A percentile compares a stretch with the other conserved stretches of the same genome.
phyloP scores from a whole-genome alignment of 2,329 filamentous ascomycete species.

The Fusarium dimerum region DNA sequence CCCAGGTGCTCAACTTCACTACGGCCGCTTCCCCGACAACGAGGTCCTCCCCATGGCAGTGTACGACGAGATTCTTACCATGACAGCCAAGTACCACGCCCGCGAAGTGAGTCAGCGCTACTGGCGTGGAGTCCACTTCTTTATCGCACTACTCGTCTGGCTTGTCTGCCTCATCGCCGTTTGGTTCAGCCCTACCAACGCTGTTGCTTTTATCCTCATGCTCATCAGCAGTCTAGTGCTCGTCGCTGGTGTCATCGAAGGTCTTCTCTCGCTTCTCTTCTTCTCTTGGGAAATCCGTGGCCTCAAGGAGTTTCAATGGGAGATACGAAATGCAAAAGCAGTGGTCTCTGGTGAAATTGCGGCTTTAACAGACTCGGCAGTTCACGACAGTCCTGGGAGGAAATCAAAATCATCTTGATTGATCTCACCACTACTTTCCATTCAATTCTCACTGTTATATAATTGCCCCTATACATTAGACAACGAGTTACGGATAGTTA shows the following conservation, averaged over 20 bases:
- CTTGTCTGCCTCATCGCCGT: slow-evolving; percentile 77
- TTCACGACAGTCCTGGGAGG: slow-evolving; percentile 8
- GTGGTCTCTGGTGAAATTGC: slow-evolving; percentile 35
- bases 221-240: slow-evolving; percentile 78
- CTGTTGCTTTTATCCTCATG: slow-evolving; percentile 77
- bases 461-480: slow-evolving; percentile 7
- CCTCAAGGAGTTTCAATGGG: slow-evolving; percentile 91
- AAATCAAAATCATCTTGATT: slow-evolving; percentile 18
- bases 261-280: slow-evolving; percentile 84
- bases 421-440: slow-evolving; percentile 3
- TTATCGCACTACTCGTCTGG: slow-evolving; percentile 64
- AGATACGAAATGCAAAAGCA: slow-evolving; percentile 70
- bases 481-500: slow-evolving; percentile 13
- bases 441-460: not conserved
- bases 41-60: slow-evolving; percentile 16
- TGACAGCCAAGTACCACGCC: slow-evolving; percentile 66
- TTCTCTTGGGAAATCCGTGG: slow-evolving; percentile 80
- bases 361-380: slow-evolving; percentile 20
- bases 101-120: slow-evolving; percentile 74
- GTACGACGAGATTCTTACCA: slow-evolving; percentile 61
- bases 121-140: slow-evolving; percentile 74
- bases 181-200: slow-evolving; percentile 81
- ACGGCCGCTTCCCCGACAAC: slow-evolving; percentile 19
- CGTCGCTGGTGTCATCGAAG: slow-evolving; percentile 76
- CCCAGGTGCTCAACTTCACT: slow-evolving; percentile 36